These are phyloP conservation scores for Butyriboletus appendiculatus DNA, from an alignment of 1,284 basidiomycete genomes.

Conservation along the genomic window DNA sequence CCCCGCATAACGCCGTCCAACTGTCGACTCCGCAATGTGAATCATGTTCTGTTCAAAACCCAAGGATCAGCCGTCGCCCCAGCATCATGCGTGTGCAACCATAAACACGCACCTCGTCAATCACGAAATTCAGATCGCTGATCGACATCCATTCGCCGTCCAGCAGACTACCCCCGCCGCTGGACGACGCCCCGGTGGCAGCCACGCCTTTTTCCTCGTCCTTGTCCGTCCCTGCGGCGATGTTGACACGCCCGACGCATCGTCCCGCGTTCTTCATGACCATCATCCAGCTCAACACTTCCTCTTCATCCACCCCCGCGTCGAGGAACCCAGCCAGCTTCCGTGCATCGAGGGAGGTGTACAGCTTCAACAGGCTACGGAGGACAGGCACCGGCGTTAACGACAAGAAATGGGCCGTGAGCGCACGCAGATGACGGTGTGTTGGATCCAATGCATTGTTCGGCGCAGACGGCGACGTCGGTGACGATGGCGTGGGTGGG, in stretches of 20 bases:
- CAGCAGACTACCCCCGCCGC: conserved; percentile 57
- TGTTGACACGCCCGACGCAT: conserved; percentile 57
- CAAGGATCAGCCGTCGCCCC: conserved; percentile 3
- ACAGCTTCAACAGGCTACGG: conserved; percentile 92
- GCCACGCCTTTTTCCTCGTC: conserved; percentile 22
- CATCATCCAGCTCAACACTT: conserved; percentile 96
- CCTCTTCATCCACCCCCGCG: conserved; percentile 78
- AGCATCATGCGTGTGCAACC: background rate
- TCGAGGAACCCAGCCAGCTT: conserved; percentile 93
- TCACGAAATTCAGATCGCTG: conserved; percentile 94
- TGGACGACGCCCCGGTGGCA: conserved; percentile 15
- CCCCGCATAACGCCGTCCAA: conserved; percentile 90
- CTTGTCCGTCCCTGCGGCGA: conserved; percentile 22
- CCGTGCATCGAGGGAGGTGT: conserved; percentile 89
- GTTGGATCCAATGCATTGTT: conserved; percentile 64
- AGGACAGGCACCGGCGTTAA: conserved; percentile 83
- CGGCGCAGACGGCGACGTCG: conserved; percentile 19
- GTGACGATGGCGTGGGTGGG: conserved; percentile 37
- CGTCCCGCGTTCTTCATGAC: conserved; percentile 89
- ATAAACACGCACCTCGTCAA: conserved; percentile 74
- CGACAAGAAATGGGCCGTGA: conserved; percentile 73
- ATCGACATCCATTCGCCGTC: conserved; percentile 88
- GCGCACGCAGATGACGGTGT: conserved; percentile 70
- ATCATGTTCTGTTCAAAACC: conserved; percentile 78
- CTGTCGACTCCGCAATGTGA: conserved; percentile 91